These are phyloP conservation scores for Penicillium freii DNA, from an alignment of 2,329 filamentous ascomycete species.

Conservation along the genomic window DNA sequence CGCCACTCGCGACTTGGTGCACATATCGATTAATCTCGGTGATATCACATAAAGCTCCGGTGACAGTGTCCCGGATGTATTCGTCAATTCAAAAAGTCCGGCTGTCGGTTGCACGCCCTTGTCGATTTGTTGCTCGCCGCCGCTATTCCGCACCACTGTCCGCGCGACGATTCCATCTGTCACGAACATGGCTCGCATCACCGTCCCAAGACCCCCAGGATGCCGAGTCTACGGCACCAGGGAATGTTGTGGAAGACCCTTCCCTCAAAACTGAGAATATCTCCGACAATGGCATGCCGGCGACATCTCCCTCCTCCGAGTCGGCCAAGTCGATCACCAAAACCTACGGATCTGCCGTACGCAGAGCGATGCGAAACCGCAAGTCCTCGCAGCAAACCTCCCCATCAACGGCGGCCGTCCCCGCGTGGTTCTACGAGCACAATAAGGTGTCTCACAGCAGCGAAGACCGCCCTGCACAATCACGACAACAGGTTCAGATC, in stretches of 20 bases:
- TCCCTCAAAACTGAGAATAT: slow-evolving; percentile 1
- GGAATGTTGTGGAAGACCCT: slow-evolving; percentile 22
- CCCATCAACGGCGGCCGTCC: slow-evolving; percentile 29
- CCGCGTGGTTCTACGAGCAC: slow-evolving; percentile 39
- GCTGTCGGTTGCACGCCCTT: slow-evolving; percentile 36
- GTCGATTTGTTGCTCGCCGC: slow-evolving; percentile 39
- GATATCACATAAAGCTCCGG: slow-evolving; percentile 23
- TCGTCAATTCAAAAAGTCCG: slow-evolving; percentile 40
- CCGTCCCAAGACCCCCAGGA: slow-evolving; percentile 32
- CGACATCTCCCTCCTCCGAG: slow-evolving; percentile 13
- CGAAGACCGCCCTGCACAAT: slow-evolving; percentile 12
- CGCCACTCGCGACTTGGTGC: slow-evolving; percentile 11
- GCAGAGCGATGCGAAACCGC: slow-evolving; percentile 40
- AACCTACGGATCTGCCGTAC: slow-evolving; percentile 42
- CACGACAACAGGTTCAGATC: slow-evolving; percentile 30
- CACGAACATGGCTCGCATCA: slow-evolving; percentile 29
- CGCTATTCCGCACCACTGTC: slow-evolving; percentile 31
- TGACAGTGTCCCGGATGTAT: slow-evolving; percentile 36
- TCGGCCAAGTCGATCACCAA: slow-evolving; percentile 25
- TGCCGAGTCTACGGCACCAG: slow-evolving; percentile 19
- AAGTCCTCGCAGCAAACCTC: slow-evolving; percentile 24
- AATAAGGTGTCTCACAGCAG: slow-evolving; percentile 32
- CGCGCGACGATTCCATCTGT: slow-evolving; percentile 36
- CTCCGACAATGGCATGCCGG: slow-evolving; percentile 10
- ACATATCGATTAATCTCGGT: slow-evolving; percentile 9